A percentile compares a stretch with the other conserved stretches of the same genome.
Conservation (phyloP, 768 basidiomycete species). For the Phlebiopsis flavidoalba region DNA sequence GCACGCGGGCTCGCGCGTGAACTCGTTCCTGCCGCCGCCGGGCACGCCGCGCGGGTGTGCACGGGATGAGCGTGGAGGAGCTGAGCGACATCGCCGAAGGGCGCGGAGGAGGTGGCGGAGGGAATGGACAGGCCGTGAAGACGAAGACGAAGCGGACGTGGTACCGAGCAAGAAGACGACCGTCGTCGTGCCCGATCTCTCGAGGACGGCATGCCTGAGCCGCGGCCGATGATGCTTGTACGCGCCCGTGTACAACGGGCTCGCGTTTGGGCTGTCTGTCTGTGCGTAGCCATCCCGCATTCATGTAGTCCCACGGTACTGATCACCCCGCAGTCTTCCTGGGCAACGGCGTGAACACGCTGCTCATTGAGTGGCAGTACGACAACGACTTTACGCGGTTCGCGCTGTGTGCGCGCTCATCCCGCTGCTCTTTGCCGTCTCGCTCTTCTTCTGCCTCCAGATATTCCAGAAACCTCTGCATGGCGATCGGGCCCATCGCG, state of each 20-base stretch:
- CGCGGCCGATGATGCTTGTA: constrained; percentile 29
- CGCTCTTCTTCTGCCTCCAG: constrained; percentile 41
- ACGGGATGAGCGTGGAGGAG: constrained; percentile 18
- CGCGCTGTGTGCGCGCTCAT: constrained; percentile 35
- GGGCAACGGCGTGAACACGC: constrained; percentile 55
- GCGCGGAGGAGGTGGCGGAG: constrained; percentile 13
- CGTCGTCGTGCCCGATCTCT: constrained; percentile 29
- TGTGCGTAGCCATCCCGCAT: constrained; percentile 21
- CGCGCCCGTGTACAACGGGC: constrained; percentile 32
- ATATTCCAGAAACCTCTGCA: constrained; percentile 37
- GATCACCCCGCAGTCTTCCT: constrained; percentile 46
- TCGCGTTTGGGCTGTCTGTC: constrained; percentile 28
- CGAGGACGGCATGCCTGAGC: constrained; percentile 26
- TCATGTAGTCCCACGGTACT: neutral
- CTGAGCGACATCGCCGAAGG: constrained; percentile 20
- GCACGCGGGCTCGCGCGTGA: constrained; percentile 11
- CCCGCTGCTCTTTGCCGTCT: constrained; percentile 42
- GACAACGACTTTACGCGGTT: constrained; percentile 41
- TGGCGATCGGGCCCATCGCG: constrained; percentile 45
- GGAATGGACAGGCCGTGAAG: constrained; percentile 8
- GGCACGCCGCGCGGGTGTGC: constrained; percentile 25
- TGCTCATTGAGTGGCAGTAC: constrained; percentile 50
- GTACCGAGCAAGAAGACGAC: constrained; percentile 54
- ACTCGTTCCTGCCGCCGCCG: constrained; percentile 12
- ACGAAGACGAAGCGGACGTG: constrained; percentile 37